These are phyloP conservation scores for Peronospora tabacina DNA, from an alignment of 352 stramenopile species.

Conservation along the genomic window DNA sequence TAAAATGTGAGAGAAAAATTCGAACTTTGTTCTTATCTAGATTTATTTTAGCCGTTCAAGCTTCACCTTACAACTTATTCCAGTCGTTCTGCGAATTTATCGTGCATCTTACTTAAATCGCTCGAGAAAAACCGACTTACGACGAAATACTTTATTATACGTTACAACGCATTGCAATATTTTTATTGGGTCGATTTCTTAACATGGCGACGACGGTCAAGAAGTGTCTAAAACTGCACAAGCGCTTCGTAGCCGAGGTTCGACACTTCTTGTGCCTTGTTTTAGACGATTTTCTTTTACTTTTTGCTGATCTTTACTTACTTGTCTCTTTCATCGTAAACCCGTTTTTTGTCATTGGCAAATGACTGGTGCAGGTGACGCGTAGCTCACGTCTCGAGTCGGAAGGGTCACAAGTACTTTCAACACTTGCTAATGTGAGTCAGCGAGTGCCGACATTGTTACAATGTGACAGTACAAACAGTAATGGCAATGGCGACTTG, in stretches of 20 bases:
- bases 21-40: too few species aligned
- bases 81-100: too few species aligned
- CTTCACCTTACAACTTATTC: too few species aligned
- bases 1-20: too few species aligned
- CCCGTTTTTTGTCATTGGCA: not conserved
- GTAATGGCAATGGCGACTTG: not conserved
- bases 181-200: not conserved
- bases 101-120: too few species aligned
- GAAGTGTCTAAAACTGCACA: conserved; percentile 58
- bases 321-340: not conserved
- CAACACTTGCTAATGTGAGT: conserved; percentile 61
- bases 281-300: not conserved
- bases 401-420: conserved; percentile 55
- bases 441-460: conserved; percentile 45
- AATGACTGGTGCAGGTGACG: conserved; percentile 33
- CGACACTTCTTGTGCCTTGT: not conserved
- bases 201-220: conserved; percentile 40
- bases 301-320: not conserved
- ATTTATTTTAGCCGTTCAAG: too few species aligned
- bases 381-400: conserved; percentile 45
- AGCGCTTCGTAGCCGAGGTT: conserved; percentile 56
- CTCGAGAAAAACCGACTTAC: too few species aligned
- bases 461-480: conserved; percentile 2
- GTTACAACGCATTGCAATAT: too few species aligned
- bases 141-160: too few species aligned